Base-by-base conservation (phyloP, 179 eudicot genomes). In the Pouteria campechiana region DNA sequence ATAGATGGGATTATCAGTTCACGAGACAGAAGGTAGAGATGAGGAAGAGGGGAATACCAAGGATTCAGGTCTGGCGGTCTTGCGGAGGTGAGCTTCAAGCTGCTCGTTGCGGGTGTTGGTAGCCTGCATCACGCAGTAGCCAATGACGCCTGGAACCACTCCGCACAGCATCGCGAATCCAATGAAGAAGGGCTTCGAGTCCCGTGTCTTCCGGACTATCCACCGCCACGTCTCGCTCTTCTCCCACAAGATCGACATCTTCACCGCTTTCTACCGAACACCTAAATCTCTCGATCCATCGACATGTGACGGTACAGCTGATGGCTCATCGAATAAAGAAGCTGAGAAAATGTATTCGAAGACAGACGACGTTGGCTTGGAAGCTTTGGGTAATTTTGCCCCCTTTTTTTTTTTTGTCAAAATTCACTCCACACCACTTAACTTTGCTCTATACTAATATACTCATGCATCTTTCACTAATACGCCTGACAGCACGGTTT, bases 181-280 rank as follows among this genome's bases (percentile, higher is more conserved):
- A 31, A 70, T 36, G 79, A 89, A 89, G 66, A 89, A 88, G 7
- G 95, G 85, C 70, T 73, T 89, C 6, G 97, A 89, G 28, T 84
- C 97, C 25, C 78, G 50, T 0, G 92, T 74, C 53, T 50, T 71
- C 43, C 64, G 42, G 41, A 88, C 97, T 18, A 88, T 54, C 70
- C 79, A 60, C 55, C 90, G 68, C 96, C 96, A 87, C 17, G 82
- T 41, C 24, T 37, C 46, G 57, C 95, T 78, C 74, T 70, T 81
- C 73, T 66, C 69, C 70, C 75, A 70, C 37, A 76, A 44, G 29
- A 75, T 21, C 54, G 72, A 57, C 83, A 79, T 79, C 43, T 49
- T 44, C 46, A 36, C 17, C 27, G 15, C 30, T 32, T 31, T 23
- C 13, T 20, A 25, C 12, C 5, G 3, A 1, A 2, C 21, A 3